Conservation (phyloP, 306 rosid genomes). For the Hippophae rhamnoides region DNA sequence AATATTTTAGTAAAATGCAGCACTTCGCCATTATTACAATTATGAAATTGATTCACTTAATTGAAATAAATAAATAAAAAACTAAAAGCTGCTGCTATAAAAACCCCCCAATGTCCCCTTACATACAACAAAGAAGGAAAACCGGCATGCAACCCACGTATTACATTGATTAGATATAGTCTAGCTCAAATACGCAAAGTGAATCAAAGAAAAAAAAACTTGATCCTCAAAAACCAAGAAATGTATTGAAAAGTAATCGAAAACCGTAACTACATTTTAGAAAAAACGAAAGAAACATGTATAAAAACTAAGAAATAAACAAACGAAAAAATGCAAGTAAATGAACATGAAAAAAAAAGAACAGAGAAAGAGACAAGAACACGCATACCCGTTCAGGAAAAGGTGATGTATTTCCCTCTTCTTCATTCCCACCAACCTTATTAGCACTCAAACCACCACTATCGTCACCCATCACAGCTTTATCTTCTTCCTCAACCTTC, state of each 20-base stretch:
- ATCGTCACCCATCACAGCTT: constrained; percentile 65
- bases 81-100: too few species aligned
- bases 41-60: not conserved
- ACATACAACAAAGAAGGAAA: too few species aligned
- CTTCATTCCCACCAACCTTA: constrained; percentile 66
- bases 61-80: not conserved
- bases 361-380: not conserved
- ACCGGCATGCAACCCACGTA: too few species aligned
- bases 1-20: not conserved
- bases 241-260: too few species aligned
- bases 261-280: too few species aligned
- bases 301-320: too few species aligned
- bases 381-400: constrained; percentile 72
- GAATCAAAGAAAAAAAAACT: too few species aligned
- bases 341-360: not conserved
- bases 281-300: too few species aligned
- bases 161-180: too few species aligned
- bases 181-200: too few species aligned
- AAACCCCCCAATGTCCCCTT: too few species aligned
- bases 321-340: not conserved
- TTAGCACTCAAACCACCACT: constrained; percentile 90
- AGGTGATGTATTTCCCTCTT: constrained; percentile 71
- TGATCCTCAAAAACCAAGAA: too few species aligned
- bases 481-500: constrained; percentile 16
- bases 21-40: not conserved